A percentile compares a stretch with the other conserved stretches of the same genome.
Conservation (phyloP, 805 yeast species). For the Jamesozyma spencerorum region DNA sequence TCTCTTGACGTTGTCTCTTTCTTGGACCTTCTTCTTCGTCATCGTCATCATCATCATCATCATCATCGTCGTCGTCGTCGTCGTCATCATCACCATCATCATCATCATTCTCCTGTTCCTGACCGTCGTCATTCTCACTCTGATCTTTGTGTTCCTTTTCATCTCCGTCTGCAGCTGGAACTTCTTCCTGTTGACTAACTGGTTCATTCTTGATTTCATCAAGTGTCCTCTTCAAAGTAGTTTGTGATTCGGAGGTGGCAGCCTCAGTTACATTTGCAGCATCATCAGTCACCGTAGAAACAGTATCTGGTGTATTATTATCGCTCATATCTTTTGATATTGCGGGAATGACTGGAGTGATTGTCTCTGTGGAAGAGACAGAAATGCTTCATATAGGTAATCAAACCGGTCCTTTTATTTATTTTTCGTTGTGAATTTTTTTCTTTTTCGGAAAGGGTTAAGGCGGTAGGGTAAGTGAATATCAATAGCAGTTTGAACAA, state of each 20-base stretch:
- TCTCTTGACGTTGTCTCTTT: constrained; percentile 38
- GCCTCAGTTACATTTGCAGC: not conserved
- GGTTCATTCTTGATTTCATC: constrained; percentile 1
- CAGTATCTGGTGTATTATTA: not conserved
- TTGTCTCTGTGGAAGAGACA: too few relatives aligned
- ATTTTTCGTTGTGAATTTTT: not conserved
- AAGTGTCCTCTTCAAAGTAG: constrained; percentile 2
- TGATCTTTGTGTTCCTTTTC: constrained; percentile 31
- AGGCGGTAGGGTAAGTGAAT: not conserved
- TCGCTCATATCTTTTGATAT: not conserved
- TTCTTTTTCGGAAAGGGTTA: not conserved
- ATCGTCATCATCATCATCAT: constrained; percentile 54
- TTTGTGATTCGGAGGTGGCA: not conserved
- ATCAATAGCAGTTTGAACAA: too few relatives aligned
- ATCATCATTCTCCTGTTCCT: constrained; percentile 24
- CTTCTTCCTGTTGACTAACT: not conserved
- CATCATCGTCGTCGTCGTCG: constrained; percentile 39
- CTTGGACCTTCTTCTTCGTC: constrained; percentile 39
- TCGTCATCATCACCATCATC: constrained; percentile 37
- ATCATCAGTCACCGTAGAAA: not conserved
- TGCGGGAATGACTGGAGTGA: too few relatives aligned
- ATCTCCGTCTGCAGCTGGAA: not conserved
- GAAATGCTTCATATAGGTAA: too few relatives aligned
- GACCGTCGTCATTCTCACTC: constrained; percentile 36
- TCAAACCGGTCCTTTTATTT: not conserved